Conservation (phyloP, 1,139 yeast genomes). For the Nematodospora anomalae region DNA sequence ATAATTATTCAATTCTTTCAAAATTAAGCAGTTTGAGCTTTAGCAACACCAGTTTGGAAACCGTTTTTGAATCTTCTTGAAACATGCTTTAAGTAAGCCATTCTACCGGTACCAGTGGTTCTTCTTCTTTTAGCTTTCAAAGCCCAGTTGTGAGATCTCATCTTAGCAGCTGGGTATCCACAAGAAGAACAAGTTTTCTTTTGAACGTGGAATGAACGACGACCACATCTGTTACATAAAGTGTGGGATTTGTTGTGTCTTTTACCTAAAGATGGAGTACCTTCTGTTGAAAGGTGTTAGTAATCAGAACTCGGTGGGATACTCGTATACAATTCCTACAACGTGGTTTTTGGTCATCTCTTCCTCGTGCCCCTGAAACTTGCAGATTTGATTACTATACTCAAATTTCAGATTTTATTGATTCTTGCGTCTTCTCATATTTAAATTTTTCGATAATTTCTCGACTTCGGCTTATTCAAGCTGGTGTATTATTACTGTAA, state of each 20-base stretch:
- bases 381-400: too few relatives aligned
- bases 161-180: constrained; percentile 99
- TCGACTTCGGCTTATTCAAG: too few relatives aligned
- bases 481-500: too few relatives aligned
- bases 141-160: constrained; percentile 99
- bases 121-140: constrained; percentile 99
- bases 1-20: constrained; percentile 2
- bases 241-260: constrained; percentile 99
- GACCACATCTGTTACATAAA: constrained; percentile 99
- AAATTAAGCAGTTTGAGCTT: constrained; percentile 49
- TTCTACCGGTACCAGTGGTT: constrained; percentile 99
- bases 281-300: constrained; percentile 58
- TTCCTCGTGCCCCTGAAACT: too few relatives aligned
- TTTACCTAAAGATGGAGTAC: constrained; percentile 99
- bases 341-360: too few relatives aligned
- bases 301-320: constrained; percentile 5
- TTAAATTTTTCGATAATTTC: too few relatives aligned
- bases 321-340: too few relatives aligned
- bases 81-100: constrained; percentile 96
- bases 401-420: too few relatives aligned
- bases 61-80: constrained; percentile 98
- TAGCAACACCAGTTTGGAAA: constrained; percentile 89
- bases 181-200: constrained; percentile 98
- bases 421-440: too few relatives aligned
- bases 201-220: constrained; percentile 98